Evolutionary conservation across 108 stramenopile genomes (phyloP), one percentile per base, ranked within the genome.

Genomic region (Stephanodiscus minutulus): DNA sequence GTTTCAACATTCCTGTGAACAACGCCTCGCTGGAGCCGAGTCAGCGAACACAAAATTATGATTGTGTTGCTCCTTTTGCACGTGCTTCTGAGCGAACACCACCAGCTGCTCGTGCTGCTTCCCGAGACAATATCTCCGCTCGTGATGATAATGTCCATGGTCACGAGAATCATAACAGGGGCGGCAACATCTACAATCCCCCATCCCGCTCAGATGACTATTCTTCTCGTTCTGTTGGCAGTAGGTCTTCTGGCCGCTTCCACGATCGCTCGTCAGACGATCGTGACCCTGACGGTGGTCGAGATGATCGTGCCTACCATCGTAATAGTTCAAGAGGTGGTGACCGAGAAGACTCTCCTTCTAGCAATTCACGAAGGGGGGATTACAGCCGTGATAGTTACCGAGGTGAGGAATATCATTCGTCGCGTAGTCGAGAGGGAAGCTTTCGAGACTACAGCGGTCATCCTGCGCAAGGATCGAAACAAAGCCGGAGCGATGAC

Each of bases 181-280:
- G 62, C 10, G 37, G 43, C 24, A 18, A 39, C 37, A 5, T 37
- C 21, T 5, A 39, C 62, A 41, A 25, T 41, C 15, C 62, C 43
- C n/a, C 22, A 20, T 64, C 62, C 37, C 28, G 33, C n/a, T 58
- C 57, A 17, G 57, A 33, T 35, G 6, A 41, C 21, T 35, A 35
- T 39, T 37, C 48, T 48, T 48, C 64, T 31, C 49, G 28, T 44
- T 31, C 46, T 20, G 4, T 22, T 6, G 64, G 33, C 25, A 31
- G 46, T 18, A 33, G 15, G 15, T 20, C 15, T 33, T 64, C 46
- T 64, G 31, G 57, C 10, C 59, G 60, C 43, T 71, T 47, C 24
- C 31, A 61, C 41, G 67, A 68, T 46, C 67, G 68, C 36, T 44
- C 68, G 24, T 46, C 43, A 17, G 68, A 69, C 27, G 25, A 41